These are phyloP conservation scores for Psilocybe subaeruginosa DNA, from an alignment of 768 basidiomycete species.

Conservation along the genomic window DNA sequence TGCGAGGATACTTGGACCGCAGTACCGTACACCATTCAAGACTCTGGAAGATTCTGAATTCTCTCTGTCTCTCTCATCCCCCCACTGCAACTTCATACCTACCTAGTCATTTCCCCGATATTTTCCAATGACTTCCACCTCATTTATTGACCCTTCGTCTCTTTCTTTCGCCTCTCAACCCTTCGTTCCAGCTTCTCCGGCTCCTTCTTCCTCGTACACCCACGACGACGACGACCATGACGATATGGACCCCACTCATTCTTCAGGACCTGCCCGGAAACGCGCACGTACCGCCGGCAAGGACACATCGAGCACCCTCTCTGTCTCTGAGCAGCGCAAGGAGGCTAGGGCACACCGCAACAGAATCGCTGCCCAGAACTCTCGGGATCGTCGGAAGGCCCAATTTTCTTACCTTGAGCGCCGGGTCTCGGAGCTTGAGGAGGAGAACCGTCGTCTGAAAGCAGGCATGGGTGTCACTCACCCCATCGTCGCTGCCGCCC, in stretches of 20 bases:
- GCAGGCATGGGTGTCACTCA: constrained; percentile 35
- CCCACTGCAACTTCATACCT: not conserved
- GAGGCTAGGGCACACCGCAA: constrained; percentile 91
- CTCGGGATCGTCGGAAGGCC: constrained; percentile 86
- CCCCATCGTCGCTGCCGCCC: constrained; percentile 19
- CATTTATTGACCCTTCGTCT: constrained; percentile 13
- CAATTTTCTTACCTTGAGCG: constrained; percentile 74
- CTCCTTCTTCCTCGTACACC: constrained; percentile 17
- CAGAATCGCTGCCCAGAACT: constrained; percentile 92
- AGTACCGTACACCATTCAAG: constrained; percentile 3
- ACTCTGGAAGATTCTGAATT: not conserved
- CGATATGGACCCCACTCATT: constrained; percentile 16
- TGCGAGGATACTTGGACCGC: constrained; percentile 11
- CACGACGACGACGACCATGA: constrained; percentile 22
- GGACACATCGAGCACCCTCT: constrained; percentile 19
- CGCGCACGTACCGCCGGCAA: constrained; percentile 56
- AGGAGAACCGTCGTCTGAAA: constrained; percentile 79
- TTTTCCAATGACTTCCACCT: constrained; percentile 5
- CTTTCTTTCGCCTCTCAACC: constrained; percentile 11
- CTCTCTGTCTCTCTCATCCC: not conserved
- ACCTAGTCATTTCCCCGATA: not conserved
- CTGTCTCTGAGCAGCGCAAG: constrained; percentile 75
- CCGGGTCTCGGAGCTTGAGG: constrained; percentile 74
- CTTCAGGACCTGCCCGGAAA: constrained; percentile 67
- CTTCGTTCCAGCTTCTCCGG: constrained; percentile 11